These are phyloP conservation scores for Umbilicus rupestris DNA, from an alignment of 164 flowering plant species.

Conservation along the genomic window DNA sequence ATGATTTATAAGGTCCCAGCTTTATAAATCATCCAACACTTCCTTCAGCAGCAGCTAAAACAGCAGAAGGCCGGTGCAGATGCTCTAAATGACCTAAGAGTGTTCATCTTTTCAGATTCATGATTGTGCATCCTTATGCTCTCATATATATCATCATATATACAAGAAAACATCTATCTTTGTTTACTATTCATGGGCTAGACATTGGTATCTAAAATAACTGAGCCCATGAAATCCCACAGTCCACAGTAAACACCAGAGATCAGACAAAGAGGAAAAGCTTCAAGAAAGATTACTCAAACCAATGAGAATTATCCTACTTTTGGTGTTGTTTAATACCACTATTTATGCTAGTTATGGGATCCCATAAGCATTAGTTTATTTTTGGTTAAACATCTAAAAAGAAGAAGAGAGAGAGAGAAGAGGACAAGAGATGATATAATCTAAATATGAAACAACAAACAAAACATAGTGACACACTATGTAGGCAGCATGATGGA, in stretches of 20 bases:
- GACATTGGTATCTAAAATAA: background rate
- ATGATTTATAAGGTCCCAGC: too few species aligned
- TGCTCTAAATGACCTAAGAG: too few species aligned
- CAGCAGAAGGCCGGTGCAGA: too few species aligned
- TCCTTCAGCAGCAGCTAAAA: too few species aligned
- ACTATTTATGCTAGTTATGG: slow-evolving; percentile 4
- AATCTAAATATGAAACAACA: background rate
- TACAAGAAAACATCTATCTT: background rate
- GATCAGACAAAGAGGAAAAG: slow-evolving; percentile 6
- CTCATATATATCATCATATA: too few species aligned
- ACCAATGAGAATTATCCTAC: slow-evolving; percentile 1
- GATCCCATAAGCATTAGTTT: slow-evolving; percentile 6
- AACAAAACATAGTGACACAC: slow-evolving; percentile 3
- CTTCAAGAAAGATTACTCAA: background rate
- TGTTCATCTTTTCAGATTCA: background rate
- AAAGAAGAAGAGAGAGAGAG: background rate
- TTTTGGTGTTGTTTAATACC: background rate
- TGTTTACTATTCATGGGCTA: slow-evolving; percentile 2
- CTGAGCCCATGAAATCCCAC: background rate
- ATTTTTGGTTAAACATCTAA: background rate
- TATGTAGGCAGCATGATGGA: background rate
- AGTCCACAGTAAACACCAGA: background rate
- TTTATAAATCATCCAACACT: too few species aligned
- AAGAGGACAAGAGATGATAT: background rate
- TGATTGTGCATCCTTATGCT: too few species aligned